Evolutionary conservation across 495 filamentous ascomycete genomes (phyloP), one percentile per base, ranked within the genome.

Genomic region (Diplogelasinospora grovesii): DNA sequence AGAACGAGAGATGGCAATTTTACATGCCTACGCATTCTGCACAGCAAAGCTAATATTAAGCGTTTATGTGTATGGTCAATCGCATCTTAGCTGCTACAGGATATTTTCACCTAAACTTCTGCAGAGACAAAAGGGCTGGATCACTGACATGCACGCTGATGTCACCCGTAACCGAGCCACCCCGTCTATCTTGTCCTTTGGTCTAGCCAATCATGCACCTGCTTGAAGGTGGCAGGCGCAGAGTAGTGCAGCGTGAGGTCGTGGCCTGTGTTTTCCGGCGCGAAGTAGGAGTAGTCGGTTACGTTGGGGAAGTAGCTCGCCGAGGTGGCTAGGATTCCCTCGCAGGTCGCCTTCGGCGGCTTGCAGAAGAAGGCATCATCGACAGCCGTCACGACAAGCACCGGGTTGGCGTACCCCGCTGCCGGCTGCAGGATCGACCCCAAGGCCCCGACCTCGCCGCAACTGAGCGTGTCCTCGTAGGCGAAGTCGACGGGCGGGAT

Each of bases 341-440:
- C 45, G 21, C 45, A 48, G 1, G 3, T 18, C 22, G 16, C 31
- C n/a, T 19, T 10, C 4, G 30, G 36, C 6, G 18, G 7, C 9
- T 31, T 26, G 18, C 47, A 50, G n/a, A 41, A 46, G 14, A 42
- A 24, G 2, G 9, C 30, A 37, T 50, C 47, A n/a, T 22, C 19
- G 11, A 19, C 36, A 11, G 15, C 30, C 21, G 47, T 46, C 0
- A 24, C 41, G 2, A 38, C 41, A 16, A 50, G 23, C 20, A 50
- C 28, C 13, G 31, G 23, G 0, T 22, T 26, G 11, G 1, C 20
- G 27, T 39, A 50, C 5, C 2, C 24, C 5, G 22, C 25, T 24
- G 46, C 41, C 2, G 35, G 35, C 8, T 18, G 22, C 3, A 44
- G 29, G 18, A 41, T 16, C 4, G 21, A 13, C 8, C 11, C 10